Evolutionary conservation across 2,329 filamentous ascomycete species (phyloP).

Genomic region (Plectosphaerella cucumerina): DNA sequence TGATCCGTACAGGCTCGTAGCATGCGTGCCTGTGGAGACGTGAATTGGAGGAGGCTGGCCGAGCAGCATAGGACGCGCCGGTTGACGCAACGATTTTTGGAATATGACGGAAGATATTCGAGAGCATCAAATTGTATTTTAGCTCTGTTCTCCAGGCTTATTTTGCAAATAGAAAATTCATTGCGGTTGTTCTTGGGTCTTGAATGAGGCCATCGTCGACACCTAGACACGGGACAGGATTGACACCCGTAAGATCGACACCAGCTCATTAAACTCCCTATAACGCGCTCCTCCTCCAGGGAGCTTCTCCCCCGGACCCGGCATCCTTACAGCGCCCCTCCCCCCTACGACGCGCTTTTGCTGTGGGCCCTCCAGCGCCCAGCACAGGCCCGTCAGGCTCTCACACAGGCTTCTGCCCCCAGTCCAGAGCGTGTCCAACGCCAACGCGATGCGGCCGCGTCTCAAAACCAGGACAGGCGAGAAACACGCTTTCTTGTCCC

Average conservation of each 20-base stretch:
- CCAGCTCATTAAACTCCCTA: not conserved
- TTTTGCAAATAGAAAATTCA: too few relatives aligned
- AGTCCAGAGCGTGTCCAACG: slow-evolving; percentile 8
- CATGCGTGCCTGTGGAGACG: slow-evolving; percentile 11
- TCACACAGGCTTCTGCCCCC: not conserved
- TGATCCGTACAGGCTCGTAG: too few relatives aligned
- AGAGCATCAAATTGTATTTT: too few relatives aligned
- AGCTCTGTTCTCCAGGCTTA: too few relatives aligned
- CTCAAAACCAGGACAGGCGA: slow-evolving; percentile 1
- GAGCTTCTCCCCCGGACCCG: not conserved
- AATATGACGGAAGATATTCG: not conserved
- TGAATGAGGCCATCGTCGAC: too few relatives aligned
- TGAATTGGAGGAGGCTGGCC: slow-evolving; percentile 15
- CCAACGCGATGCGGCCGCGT: slow-evolving; percentile 16
- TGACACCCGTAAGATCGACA: not conserved
- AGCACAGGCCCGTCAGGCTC: not conserved
- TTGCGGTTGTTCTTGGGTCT: too few relatives aligned
- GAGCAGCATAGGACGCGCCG: not conserved
- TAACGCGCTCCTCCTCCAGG: not conserved
- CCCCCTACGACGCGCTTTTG: not conserved
- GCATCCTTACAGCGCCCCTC: not conserved
- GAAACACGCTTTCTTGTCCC: slow-evolving; percentile 10
- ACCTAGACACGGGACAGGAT: not conserved
- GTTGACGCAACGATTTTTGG: not conserved
- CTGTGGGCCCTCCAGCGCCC: not conserved